Conservation (phyloP, 164 flowering plant species). For the Hamamelis virginiana region DNA sequence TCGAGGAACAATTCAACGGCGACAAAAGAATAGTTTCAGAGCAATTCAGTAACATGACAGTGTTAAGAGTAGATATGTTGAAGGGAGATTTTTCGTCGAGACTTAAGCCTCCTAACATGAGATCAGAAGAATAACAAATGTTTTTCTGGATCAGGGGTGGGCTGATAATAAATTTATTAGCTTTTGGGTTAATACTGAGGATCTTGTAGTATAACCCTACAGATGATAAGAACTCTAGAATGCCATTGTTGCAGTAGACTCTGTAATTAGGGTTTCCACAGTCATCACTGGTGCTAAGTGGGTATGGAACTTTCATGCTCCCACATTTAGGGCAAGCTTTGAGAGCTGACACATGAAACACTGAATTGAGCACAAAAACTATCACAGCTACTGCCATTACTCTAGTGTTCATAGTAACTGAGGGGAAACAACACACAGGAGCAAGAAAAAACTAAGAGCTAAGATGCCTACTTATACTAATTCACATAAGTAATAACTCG, state of each 20-base stretch:
- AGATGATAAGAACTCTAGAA: slow-evolving; percentile 47
- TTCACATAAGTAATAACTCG: neutral
- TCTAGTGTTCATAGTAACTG: neutral
- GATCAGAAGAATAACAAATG: slow-evolving; percentile 48
- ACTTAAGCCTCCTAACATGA: slow-evolving; percentile 38
- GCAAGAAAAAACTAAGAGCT: neutral
- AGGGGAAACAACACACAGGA: neutral
- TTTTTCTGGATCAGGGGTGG: slow-evolving; percentile 34
- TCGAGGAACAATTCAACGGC: slow-evolving; percentile 55
- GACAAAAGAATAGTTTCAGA: slow-evolving; percentile 38
- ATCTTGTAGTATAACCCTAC: slow-evolving; percentile 39
- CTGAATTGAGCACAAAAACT: slow-evolving; percentile 16
- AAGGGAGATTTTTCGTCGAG: slow-evolving; percentile 48
- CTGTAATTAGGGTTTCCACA: slow-evolving; percentile 54
- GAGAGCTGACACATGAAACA: slow-evolving; percentile 21
- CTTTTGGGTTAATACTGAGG: slow-evolving; percentile 37
- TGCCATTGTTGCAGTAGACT: slow-evolving; percentile 42
- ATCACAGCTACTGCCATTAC: slow-evolving; percentile 7
- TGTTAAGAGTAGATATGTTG: slow-evolving; percentile 52
- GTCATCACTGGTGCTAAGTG: slow-evolving; percentile 44
- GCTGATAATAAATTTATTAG: slow-evolving; percentile 34
- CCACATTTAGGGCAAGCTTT: slow-evolving; percentile 55
- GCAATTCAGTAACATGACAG: slow-evolving; percentile 55
- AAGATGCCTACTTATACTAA: slow-evolving; percentile 18
- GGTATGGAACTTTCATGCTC: slow-evolving; percentile 50